Base-by-base conservation (phyloP, 306 rosid genomes). In the Vigna radiata region DNA sequence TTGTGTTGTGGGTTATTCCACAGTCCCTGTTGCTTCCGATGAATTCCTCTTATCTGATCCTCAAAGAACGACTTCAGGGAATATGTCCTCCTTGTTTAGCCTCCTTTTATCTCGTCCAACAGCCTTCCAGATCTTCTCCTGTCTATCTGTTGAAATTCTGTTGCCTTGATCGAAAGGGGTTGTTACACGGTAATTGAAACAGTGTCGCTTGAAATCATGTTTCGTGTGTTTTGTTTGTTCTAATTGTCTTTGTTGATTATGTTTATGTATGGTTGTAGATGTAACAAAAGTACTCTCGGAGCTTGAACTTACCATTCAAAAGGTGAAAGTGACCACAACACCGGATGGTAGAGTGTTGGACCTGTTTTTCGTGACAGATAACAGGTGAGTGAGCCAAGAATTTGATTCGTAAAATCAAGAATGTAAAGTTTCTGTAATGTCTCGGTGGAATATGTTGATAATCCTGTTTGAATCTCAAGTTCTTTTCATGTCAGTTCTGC, bases 311-410 rank as follows among this genome's bases (percentile, higher is more conserved):
- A 31, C 88, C 0, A 88, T 92, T 81, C 93, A 90, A 71, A 85
- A 77, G 81, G 91, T 92, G 73, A 92, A 92, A 81, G 91, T 90
- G 43, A 90, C 90, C 37, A 92, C 97, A 2, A 92, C 93, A 14
- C 97, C 97, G 2, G 97, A 90, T 86, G 91, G 46, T 72, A 87
- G 87, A 69, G 97, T 92, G 66, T 77, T 88, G 81, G 96, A 90
- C 88, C 91, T 92, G 58, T 92, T 92, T 86, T 90, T 85, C 84
- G 63, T 92, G 66, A 88, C 93, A n/a, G 97, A 90, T 80, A 87
- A 86, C 86, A 83, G 65, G 93, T 92, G 81, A 69, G 93, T 92
- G 81, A 85, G 89, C 72, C 21, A n/a, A 27, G 37, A 80, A 55
- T 64, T 66, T 64, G 46, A 54, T 59, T 58, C 10, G 10, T 3